Conservation (phyloP, 2,329 filamentous ascomycete species). For the Fusarium floridanum region DNA sequence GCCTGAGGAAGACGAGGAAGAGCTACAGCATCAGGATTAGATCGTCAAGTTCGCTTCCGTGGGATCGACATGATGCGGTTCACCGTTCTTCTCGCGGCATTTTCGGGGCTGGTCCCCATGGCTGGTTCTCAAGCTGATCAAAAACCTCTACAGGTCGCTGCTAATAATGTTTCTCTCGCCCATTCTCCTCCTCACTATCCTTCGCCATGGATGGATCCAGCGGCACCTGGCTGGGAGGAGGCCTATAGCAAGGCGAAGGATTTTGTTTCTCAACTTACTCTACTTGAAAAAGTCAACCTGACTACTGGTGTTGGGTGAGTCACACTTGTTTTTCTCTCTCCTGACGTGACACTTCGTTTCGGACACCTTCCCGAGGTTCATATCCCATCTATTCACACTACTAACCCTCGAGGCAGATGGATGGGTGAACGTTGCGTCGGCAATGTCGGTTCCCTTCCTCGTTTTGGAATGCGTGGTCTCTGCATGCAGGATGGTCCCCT, state of each 20-base stretch:
- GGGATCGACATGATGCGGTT: constrained; percentile 29
- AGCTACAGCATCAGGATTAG: background rate
- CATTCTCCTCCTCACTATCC: constrained; percentile 78
- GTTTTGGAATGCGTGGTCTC: constrained; percentile 77
- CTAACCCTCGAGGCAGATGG: constrained; percentile 48
- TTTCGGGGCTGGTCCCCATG: constrained; percentile 21
- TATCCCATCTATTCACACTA: background rate
- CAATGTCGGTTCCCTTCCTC: constrained; percentile 77
- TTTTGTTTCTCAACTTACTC: constrained; percentile 86
- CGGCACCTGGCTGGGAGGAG: constrained; percentile 78
- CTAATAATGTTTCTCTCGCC: constrained; percentile 45
- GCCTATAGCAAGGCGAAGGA: constrained; percentile 81
- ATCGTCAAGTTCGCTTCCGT: background rate
- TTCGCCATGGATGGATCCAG: constrained; percentile 86
- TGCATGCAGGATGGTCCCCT: constrained; percentile 90
- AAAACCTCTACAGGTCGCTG: constrained; percentile 12
- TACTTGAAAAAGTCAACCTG: constrained; percentile 92
- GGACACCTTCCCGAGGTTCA: constrained; percentile 42
- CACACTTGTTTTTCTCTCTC: background rate
- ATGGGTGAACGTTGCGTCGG: constrained; percentile 80
- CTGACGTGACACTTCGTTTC: background rate
- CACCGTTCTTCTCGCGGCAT: constrained; percentile 13
- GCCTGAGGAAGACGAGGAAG: background rate
- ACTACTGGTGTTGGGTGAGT: constrained; percentile 89
- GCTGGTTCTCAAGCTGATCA: constrained; percentile 40